These are phyloP conservation scores for Elsinoe fawcettii DNA, from an alignment of 2,329 filamentous ascomycete species.

Conservation along the genomic window DNA sequence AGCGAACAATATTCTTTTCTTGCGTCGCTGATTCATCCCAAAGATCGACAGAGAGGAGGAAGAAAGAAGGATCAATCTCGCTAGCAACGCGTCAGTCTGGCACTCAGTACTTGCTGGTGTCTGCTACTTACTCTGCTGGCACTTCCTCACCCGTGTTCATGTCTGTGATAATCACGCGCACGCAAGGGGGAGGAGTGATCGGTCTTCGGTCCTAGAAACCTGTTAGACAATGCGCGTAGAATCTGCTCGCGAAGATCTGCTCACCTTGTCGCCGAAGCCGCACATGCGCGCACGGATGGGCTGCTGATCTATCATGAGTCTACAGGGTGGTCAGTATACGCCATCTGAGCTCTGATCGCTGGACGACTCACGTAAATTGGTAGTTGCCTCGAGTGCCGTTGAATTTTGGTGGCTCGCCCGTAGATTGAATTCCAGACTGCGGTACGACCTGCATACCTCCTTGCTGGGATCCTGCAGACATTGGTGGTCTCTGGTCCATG, in stretches of 20 bases:
- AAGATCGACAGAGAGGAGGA: slow-evolving; percentile 61
- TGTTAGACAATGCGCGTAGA: slow-evolving; percentile 22
- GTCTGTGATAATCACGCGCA: slow-evolving; percentile 74
- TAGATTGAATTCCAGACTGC: not conserved
- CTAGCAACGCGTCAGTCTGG: slow-evolving; percentile 15
- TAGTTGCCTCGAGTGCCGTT: slow-evolving; percentile 14
- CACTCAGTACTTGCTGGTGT: not conserved
- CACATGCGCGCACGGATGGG: slow-evolving; percentile 94
- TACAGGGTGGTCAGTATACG: not conserved
- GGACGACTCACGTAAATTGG: slow-evolving; percentile 10
- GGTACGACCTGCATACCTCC: slow-evolving; percentile 15
- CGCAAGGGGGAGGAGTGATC: slow-evolving; percentile 90
- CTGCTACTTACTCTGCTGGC: slow-evolving; percentile 34
- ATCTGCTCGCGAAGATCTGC: slow-evolving; percentile 21
- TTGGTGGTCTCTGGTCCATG: slow-evolving; percentile 12
- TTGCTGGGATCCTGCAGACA: slow-evolving; percentile 14
- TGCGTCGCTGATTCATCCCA: slow-evolving; percentile 54
- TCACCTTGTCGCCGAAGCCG: slow-evolving; percentile 94
- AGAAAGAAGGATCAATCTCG: slow-evolving; percentile 59
- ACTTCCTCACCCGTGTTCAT: slow-evolving; percentile 68
- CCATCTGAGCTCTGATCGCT: not conserved
- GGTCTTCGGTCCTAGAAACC: slow-evolving; percentile 71
- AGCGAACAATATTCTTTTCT: slow-evolving; percentile 62
- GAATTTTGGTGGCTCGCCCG: slow-evolving; percentile 3
- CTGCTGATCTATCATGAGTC: slow-evolving; percentile 67